Base-by-base conservation (phyloP, 2,329 filamentous ascomycete species). In the Domatiomyces globalis region DNA sequence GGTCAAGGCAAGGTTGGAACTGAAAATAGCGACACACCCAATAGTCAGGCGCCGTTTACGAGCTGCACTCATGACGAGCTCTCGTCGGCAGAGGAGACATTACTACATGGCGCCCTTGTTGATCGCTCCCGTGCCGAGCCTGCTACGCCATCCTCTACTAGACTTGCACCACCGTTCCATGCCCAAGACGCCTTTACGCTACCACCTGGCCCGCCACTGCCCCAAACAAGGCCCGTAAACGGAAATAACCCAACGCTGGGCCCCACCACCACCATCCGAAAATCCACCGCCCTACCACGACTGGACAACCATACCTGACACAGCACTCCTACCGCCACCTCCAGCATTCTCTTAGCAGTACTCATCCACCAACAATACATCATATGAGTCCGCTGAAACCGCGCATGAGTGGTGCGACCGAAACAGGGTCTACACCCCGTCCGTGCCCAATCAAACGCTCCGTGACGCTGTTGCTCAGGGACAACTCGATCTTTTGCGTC, bases 281-380 rank as follows among this genome's bases (percentile, higher is more conserved):
- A 65, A 67, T 20, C 76, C 77, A 12, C 77, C 77, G 17, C 73
- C 76, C 22, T 79, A 80, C 59, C 78, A 81, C 62, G 76, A 80
- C 64, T 83, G 79, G 79, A 73, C 77, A 49, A 68, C 73, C 1
- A 71, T 81, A 3, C 78, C 78, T 5, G 79, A 82, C 59, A 80
- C 71, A 15, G 64, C 76, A 4, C 68, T 73, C n/a, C 70, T 82
- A 8, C 78, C 78, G 2, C 79, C 79, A 25, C 78, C 79, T 1
- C 79, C 79, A 6, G 69, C 73, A 1, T 66, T 79, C 33, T 70
- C 71, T 17, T 71, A 78, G 57, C 71, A 75, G 43, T 65, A 56
- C 49, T 80, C 77, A 6, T 74, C 75, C 2, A 73, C 75, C 1
- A 75, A 76, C 5, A 83, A 83, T 61, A 76, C 79, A 12, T 70